Evolutionary conservation across 495 filamentous ascomycete genomes (phyloP), one percentile per base, ranked within the genome.

Genomic region (Penicillium crystallinum): DNA sequence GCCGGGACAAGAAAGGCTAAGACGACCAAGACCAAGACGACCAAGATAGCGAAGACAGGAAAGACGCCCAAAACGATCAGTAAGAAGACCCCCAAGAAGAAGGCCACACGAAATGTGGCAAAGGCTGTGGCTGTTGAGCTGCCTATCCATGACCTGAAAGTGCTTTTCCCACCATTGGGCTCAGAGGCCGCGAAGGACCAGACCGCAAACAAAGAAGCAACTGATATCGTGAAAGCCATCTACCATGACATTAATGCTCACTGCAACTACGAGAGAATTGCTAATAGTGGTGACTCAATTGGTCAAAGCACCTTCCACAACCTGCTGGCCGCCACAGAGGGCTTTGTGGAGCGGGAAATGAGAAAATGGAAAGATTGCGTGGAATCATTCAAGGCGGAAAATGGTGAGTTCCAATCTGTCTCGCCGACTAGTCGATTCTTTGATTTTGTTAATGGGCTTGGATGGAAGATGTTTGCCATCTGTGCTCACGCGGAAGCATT

Each of bases 391-490:
- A 18, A 48, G 23, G 3, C 34, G 22, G n/a, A 48, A 29, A n/a
- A 29, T 17, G 22, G 33, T 48, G 33, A 48, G 46, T 48, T 17
- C n/a, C 19, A 48, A 18, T 15, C 14, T 4, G 9, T 48, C 33
- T 7, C 31, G 14, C 21, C 33, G 18, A 14, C 11, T 1, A 33
- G 38, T 14, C 21, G 47, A 17, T 40, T 50, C 8, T 33, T 30
- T 12, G 11, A 38, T n/a, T 40, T 29, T 30, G 18, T 53, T 17
- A 12, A 39, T 2, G 19, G 10, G 0, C 41, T 64, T 15, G 66
- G 65, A 4, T 75, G 70, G 69, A 64, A 55, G 49, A 58, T 70
- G 36, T 60, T 71, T 33, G 45, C 62, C 23, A 71, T 76, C 22
- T 68, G 66, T 29, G 51, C 66, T 10, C 47, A 59, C 15, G 52